Evolutionary conservation across 192 early-diverging fungal genomes (phyloP).

Genomic region (Coemansia aciculifera): DNA sequence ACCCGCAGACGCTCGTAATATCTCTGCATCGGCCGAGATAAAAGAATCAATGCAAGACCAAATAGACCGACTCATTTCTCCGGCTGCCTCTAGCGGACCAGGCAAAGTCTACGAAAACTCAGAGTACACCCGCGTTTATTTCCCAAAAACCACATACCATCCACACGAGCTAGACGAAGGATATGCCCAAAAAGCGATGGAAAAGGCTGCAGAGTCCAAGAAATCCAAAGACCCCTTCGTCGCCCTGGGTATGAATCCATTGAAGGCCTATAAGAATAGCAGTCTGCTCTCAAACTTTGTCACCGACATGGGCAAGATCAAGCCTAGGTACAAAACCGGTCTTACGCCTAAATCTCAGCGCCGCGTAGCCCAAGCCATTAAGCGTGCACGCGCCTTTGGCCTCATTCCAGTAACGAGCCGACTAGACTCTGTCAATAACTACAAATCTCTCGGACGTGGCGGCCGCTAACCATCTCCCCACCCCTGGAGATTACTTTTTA

Average conservation of each 20-base stretch:
- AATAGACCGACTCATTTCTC: slow-evolving; percentile 12
- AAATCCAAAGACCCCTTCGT: slow-evolving; percentile 40
- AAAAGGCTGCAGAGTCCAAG: background rate
- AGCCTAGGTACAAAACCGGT: slow-evolving; percentile 61
- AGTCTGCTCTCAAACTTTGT: slow-evolving; percentile 59
- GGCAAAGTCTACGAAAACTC: slow-evolving; percentile 21
- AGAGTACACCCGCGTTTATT: slow-evolving; percentile 15
- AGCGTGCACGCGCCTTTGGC: slow-evolving; percentile 62
- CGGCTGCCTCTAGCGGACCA: slow-evolving; percentile 1
- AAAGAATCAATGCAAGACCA: slow-evolving; percentile 13
- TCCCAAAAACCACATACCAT: slow-evolving; percentile 27
- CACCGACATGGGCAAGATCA: slow-evolving; percentile 63
- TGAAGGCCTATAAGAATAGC: slow-evolving; percentile 58
- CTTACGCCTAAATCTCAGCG: slow-evolving; percentile 65
- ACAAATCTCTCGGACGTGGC: slow-evolving; percentile 20
- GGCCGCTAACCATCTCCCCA: background rate
- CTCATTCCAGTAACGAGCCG: slow-evolving; percentile 52
- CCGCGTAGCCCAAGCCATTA: slow-evolving; percentile 61
- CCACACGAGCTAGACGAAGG: slow-evolving; percentile 38
- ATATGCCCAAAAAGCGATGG: background rate
- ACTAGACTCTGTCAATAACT: slow-evolving; percentile 23
- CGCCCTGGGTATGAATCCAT: slow-evolving; percentile 38
- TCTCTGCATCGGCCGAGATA: background rate
- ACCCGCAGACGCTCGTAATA: background rate
- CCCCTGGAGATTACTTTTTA: background rate